These are phyloP conservation scores for Trichoderma sp. DNA, from an alignment of 2,329 filamentous ascomycete species.

Conservation along the genomic window DNA sequence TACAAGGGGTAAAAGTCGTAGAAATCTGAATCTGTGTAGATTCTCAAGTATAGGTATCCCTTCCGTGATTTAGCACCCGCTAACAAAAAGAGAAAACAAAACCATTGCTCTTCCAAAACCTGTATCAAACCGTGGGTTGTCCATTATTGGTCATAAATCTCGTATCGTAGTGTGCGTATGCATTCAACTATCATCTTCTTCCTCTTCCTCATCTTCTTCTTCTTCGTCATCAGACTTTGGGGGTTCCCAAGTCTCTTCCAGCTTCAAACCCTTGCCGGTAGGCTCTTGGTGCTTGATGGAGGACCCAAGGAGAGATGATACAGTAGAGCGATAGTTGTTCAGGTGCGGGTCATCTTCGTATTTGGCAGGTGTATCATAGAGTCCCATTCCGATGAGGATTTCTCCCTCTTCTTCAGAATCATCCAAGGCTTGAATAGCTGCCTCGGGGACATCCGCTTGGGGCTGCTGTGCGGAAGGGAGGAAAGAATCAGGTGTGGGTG, in stretches of 20 bases:
- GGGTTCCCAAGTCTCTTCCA: slow-evolving; percentile 79
- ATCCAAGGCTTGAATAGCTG: slow-evolving; percentile 54
- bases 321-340: slow-evolving; percentile 59
- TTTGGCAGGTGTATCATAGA: slow-evolving; percentile 74
- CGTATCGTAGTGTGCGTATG: slow-evolving; percentile 2
- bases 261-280: slow-evolving; percentile 73
- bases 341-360: slow-evolving; percentile 53
- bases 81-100: background rate
- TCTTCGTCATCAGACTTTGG: slow-evolving; percentile 65
- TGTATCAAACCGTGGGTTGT: background rate
- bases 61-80: background rate
- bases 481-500: slow-evolving; percentile 64
- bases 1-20: background rate
- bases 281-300: slow-evolving; percentile 51
- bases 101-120: background rate
- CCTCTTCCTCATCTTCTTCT: slow-evolving; percentile 53
- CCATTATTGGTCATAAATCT: slow-evolving; percentile 8
- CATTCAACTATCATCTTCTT: slow-evolving; percentile 38
- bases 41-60: background rate
- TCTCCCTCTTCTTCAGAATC: slow-evolving; percentile 66
- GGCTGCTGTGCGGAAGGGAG: slow-evolving; percentile 53
- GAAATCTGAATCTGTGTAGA: background rate
- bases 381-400: slow-evolving; percentile 78
- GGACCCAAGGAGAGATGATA: slow-evolving; percentile 59
- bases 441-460: slow-evolving; percentile 53